Base-by-base conservation (phyloP, 73 alveolate genomes). In the Diophrys sp. region DNA sequence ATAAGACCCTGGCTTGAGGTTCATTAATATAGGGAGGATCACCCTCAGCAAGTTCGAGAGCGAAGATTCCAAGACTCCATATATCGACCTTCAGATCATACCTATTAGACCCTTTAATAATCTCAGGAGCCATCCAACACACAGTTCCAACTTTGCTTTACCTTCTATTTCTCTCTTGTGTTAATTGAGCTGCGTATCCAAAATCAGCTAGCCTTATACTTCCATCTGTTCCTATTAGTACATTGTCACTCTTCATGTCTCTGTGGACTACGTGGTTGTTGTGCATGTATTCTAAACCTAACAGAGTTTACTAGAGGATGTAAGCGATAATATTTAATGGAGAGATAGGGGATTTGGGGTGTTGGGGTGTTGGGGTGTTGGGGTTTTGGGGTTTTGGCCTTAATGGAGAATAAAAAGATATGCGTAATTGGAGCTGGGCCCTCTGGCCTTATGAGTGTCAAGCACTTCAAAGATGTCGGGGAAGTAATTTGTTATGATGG, bases 101-200 rank as follows among this genome's bases (percentile, higher is more conserved):
- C 56, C 8, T 25, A 1, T 69, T 69, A 1, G n/a, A 8, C 29
- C 93, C 96, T 81, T 62, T 80, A 14, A 93, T 89, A 2, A 94
- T 82, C 79, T 94, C 98, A 23, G 98, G 98, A 8, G 98, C 97
- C 97, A 94, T 94, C 95, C 97, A 94, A 77, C 96, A 88, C 56
- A 93, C 56, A 62, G 96, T 94, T 0, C 98, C 98, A 1, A 94
- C 95, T 82, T 74, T 90, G 24, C 97, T 85, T 24, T 91, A 84
- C 79, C 95, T 91, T 74, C 83, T 83, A 24, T 90, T 84, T 75
- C 80, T 94, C 74, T 93, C 97, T 80, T 75, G 73, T n/a, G 91
- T 89, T 1, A 94, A 82, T 80, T 83, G 80, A 23, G 97, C 95
- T 31, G 96, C 85, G 56, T 89, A 94, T 1, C 62, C 62, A 44